phyloP scores from a whole-genome alignment of 108 stramenopile species.

The Cyclotella choctawhatcheeana region DNA sequence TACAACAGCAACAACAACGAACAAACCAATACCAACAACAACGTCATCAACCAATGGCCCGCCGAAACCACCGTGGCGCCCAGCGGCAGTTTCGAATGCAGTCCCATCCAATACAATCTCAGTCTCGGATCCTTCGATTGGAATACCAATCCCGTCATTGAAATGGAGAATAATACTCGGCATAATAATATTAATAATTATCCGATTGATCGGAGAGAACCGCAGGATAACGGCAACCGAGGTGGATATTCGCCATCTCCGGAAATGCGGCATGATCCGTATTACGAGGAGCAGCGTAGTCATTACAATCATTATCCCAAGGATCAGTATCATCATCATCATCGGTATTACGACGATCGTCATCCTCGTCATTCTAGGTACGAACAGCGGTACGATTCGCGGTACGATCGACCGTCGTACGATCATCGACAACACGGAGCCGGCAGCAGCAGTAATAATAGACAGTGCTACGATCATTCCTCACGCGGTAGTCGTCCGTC shows the following conservation, averaged over 20 bases:
- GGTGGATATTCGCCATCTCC: constrained; percentile 13
- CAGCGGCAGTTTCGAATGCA: neutral
- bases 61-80: neutral
- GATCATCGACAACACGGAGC: neutral
- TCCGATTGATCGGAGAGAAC: neutral
- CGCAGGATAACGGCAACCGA: constrained; percentile 2
- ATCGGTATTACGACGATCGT: constrained; percentile 7
- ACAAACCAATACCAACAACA: neutral
- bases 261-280: constrained; percentile 5
- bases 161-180: neutral
- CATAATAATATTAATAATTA: neutral
- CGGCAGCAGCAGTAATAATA: constrained; percentile 20
- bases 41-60: neutral
- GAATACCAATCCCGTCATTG: neutral
- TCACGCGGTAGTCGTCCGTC: too few species aligned
- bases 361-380: too few species aligned
- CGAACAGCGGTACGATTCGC: too few species aligned
- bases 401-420: too few species aligned
- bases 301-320: neutral
- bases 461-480: too few species aligned
- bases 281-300: neutral
- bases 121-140: constrained; percentile 23
- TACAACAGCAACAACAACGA: neutral
- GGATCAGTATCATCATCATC: neutral
- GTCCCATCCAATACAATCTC: constrained; percentile 3